A percentile compares a stretch with the other conserved stretches of the same genome.
These are phyloP conservation scores for Acer saccharum DNA, from an alignment of 345 rosid genomes.

Conservation along the genomic window DNA sequence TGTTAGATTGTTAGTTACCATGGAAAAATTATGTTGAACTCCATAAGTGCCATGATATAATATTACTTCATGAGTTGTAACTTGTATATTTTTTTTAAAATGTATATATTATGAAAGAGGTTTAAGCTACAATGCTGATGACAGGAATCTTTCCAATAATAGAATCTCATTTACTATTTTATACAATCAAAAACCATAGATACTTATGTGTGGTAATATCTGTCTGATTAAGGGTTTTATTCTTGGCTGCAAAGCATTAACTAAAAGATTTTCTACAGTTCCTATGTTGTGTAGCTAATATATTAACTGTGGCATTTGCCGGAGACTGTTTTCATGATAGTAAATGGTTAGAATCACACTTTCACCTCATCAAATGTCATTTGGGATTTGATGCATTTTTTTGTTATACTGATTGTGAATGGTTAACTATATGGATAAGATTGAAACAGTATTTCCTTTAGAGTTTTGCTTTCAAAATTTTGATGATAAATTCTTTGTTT, in stretches of 20 bases:
- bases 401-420: background rate
- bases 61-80: background rate
- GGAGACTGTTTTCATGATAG: background rate
- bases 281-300: background rate
- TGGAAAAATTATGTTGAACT: background rate
- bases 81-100: background rate
- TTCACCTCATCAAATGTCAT: background rate
- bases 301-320: background rate
- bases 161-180: background rate
- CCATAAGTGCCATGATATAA: background rate
- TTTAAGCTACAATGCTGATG: background rate
- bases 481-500: no score
- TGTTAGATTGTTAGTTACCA: background rate
- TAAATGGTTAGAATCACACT: background rate
- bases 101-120: background rate
- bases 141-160: background rate
- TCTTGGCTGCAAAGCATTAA: no score
- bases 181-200: background rate
- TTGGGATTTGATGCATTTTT: background rate
- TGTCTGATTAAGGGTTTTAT: background rate
- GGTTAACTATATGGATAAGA: background rate
- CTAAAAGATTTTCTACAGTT: no score
- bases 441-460: background rate
- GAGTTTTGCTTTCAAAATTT: background rate
- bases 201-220: background rate